Evolutionary conservation across 2,329 filamentous ascomycete species (phyloP), one percentile per base, ranked within the genome.

Genomic region (Penicillium digitatum): DNA sequence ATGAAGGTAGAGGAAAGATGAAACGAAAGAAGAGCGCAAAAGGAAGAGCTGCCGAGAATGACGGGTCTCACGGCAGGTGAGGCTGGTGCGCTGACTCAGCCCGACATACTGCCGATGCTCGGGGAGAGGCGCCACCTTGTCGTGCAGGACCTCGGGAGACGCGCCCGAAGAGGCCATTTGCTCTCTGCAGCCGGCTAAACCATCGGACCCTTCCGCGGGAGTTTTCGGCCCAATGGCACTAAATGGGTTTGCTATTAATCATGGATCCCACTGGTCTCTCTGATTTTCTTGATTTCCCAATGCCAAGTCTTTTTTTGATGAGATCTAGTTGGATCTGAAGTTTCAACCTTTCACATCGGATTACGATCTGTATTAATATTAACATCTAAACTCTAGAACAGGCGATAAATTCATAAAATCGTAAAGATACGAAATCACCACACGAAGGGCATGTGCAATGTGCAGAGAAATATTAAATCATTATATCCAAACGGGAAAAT

Each of bases 71-170:
- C 49, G 37, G 58, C 42, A 48, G 43, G 40, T 56, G 62, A 57
- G 60, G 62, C 62, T 62, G 62, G 60, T 59, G 54, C 43, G 62
- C 62, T 65, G 58, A 65, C 56, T 65, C 62, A 65, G 45, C 62
- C 58, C 55, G 58, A 57, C 18, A 12, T 43, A 61, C 55, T 61
- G 56, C 61, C 62, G 62, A 58, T 43, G 27, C 27, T 18, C 26
- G 27, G 35, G 35, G 35, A 18, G 7, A 31, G 22, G 22, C 14
- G 39, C 39, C 22, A 26, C 38, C 3, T 14, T 14, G 22, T 14
- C 10, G 8, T 22, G 38, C 3, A 40, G 8, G 14, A 40, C 39
- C 39, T 42, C 39, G 39, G 45, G 22, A 32, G 31, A n/a, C n/a
- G 12, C 24, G 31, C 29, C 40, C 51, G 37, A 52, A 45, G 14